A percentile compares a stretch with the other conserved stretches of the same genome.
phyloP scores from a whole-genome alignment of 2,329 filamentous ascomycete species.

The Lasiodiplodia hormozganensis region DNA sequence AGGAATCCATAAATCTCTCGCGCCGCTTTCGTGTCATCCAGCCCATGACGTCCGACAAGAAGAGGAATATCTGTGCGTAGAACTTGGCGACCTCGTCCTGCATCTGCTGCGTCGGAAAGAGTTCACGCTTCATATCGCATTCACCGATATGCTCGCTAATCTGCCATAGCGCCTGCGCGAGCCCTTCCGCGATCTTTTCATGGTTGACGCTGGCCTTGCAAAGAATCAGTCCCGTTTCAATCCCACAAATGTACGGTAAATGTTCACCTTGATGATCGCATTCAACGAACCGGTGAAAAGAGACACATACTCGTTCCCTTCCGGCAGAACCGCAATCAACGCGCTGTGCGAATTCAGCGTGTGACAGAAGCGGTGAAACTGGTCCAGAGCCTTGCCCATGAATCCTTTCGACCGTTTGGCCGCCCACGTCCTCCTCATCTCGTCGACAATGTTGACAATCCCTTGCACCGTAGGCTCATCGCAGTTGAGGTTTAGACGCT shows the following conservation, averaged over 20 bases:
- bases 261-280: constrained; percentile 29
- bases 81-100: constrained; percentile 32
- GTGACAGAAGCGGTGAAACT: constrained; percentile 32
- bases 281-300: constrained; percentile 34
- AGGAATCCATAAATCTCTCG: constrained; percentile 31
- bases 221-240: background rate
- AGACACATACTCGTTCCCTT: constrained; percentile 36
- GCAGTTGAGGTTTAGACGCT: constrained; percentile 30
- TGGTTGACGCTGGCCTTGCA: constrained; percentile 36
- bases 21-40: constrained; percentile 34
- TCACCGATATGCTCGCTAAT: constrained; percentile 35
- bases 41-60: constrained; percentile 34
- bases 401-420: constrained; percentile 30
- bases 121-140: constrained; percentile 32
- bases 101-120: constrained; percentile 34
- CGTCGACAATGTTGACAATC: constrained; percentile 31
- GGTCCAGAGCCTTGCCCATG: constrained; percentile 31
- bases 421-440: constrained; percentile 30
- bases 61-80: constrained; percentile 37
- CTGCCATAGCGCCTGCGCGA: constrained; percentile 32
- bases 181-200: constrained; percentile 34
- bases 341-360: constrained; percentile 32
- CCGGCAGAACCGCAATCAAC: constrained; percentile 34
- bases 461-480: constrained; percentile 31
- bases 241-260: background rate